Conservation (phyloP, 148 eudicot genomes). For the Nepenthes mirabilis region DNA sequence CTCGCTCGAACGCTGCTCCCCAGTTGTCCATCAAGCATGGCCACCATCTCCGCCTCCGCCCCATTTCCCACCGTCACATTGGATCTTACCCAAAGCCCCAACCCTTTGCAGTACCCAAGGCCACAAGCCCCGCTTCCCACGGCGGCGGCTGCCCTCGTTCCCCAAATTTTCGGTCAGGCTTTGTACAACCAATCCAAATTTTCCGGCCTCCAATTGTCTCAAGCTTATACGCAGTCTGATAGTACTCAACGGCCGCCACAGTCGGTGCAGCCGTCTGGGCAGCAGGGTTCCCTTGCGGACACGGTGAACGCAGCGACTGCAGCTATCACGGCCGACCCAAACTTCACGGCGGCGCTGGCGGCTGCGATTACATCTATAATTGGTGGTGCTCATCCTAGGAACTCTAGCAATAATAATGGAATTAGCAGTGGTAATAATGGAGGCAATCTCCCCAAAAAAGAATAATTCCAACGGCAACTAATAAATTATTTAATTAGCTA, state of each 20-base stretch:
- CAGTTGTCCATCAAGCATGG: conserved; percentile 21
- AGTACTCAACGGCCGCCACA: neutral
- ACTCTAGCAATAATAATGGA: neutral
- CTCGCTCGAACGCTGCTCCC: conserved; percentile 16
- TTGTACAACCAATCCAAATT: conserved; percentile 6
- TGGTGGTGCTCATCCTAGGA: conserved; percentile 2
- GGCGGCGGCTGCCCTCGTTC: neutral
- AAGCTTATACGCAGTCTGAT: neutral
- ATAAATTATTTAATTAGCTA: too few relatives aligned
- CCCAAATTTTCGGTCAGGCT: conserved; percentile 3
- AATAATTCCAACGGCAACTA: too few relatives aligned
- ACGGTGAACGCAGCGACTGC: conserved; percentile 7
- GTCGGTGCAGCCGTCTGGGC: neutral
- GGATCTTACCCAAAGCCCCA: conserved; percentile 15
- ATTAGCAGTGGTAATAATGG: neutral
- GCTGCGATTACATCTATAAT: conserved; percentile 9
- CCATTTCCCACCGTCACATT: conserved; percentile 31
- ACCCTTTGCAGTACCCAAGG: neutral
- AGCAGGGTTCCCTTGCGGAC: neutral
- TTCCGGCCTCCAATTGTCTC: conserved; percentile 2
- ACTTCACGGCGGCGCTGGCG: conserved; percentile 7
- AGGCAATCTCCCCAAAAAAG: neutral
- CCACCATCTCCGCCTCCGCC: conserved; percentile 27
- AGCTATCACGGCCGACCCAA: conserved; percentile 10
- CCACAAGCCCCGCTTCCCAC: neutral